These are phyloP conservation scores for Cryptococcus floricola DNA, from an alignment of 1,284 basidiomycete genomes.

Conservation along the genomic window DNA sequence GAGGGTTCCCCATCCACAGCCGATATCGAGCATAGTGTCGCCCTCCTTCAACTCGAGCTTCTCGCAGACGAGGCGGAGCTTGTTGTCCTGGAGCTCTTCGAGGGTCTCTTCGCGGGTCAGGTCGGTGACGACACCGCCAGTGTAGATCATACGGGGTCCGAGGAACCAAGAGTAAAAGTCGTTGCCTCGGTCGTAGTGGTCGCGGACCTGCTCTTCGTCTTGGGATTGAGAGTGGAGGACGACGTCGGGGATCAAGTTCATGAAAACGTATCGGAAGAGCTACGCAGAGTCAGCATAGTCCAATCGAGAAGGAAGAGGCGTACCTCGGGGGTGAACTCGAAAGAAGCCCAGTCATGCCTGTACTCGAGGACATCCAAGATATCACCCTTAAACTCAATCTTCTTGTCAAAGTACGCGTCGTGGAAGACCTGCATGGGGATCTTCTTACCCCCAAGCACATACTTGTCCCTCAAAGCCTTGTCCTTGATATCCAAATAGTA, in stretches of 20 bases:
- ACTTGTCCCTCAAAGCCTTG: slow-evolving; percentile 72
- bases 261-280: slow-evolving; percentile 92
- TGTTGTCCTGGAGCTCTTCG: slow-evolving; percentile 98
- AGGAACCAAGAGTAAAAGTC: slow-evolving; percentile 85
- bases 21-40: slow-evolving; percentile 81
- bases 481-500: slow-evolving; percentile 91
- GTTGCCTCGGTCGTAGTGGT: slow-evolving; percentile 94
- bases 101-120: slow-evolving; percentile 75
- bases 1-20: slow-evolving; percentile 98
- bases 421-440: slow-evolving; percentile 98
- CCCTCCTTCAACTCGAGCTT: slow-evolving; percentile 83
- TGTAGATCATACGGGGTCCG: slow-evolving; percentile 66
- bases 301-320: slow-evolving; percentile 3
- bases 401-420: slow-evolving; percentile 95
- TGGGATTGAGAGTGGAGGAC: slow-evolving; percentile 83
- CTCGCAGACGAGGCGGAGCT: slow-evolving; percentile 88
- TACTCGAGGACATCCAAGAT: slow-evolving; percentile 90
- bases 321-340: slow-evolving; percentile 57
- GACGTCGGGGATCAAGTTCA: slow-evolving; percentile 84
- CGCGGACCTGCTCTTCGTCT: slow-evolving; percentile 93
- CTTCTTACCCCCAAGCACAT: slow-evolving; percentile 62
- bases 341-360: slow-evolving; percentile 91
- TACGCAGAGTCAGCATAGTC: slow-evolving; percentile 41
- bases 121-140: slow-evolving; percentile 81
- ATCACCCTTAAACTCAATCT: slow-evolving; percentile 96